Evolutionary conservation across 2,329 filamentous ascomycete genomes (phyloP).

Genomic region (Fusarium domesticum): DNA sequence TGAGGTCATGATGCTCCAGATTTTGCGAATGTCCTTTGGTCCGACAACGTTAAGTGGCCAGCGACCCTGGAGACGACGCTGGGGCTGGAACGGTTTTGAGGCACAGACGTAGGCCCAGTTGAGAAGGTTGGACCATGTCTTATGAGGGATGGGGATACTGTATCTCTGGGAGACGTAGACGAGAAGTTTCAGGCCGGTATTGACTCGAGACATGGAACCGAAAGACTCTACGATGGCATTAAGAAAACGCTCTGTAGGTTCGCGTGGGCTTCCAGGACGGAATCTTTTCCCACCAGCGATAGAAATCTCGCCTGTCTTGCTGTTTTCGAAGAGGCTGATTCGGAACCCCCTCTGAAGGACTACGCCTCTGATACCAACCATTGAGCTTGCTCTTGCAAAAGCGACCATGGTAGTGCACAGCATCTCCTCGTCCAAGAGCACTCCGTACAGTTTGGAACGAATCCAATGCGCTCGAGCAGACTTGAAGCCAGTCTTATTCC

Average conservation of each 20-base stretch:
- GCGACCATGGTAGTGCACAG: constrained; percentile 43
- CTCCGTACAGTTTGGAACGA: constrained; percentile 24
- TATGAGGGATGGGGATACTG: constrained; percentile 51
- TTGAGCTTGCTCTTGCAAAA: constrained; percentile 38
- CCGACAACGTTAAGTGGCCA: constrained; percentile 36
- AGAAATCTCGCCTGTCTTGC: constrained; percentile 15
- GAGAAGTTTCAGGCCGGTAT: constrained; percentile 56
- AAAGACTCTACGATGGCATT: constrained; percentile 66
- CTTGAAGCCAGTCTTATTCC: constrained; percentile 24
- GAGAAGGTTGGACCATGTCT: constrained; percentile 65
- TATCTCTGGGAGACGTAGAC: constrained; percentile 62
- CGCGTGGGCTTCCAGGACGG: constrained; percentile 48
- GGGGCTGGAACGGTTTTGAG: constrained; percentile 36
- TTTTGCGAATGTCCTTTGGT: constrained; percentile 42
- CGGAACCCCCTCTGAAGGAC: constrained; percentile 33
- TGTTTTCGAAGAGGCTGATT: constrained; percentile 24
- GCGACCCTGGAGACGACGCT: constrained; percentile 36
- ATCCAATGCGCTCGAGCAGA: constrained; percentile 32
- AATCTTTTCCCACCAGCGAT: constrained; percentile 40
- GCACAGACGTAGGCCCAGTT: constrained; percentile 62
- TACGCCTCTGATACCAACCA: constrained; percentile 34
- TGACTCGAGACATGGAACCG: constrained; percentile 62
- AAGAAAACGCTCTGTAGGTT: constrained; percentile 58
- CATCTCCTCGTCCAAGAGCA: constrained; percentile 38
- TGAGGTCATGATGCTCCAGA: constrained; percentile 60